Conservation (phyloP, 345 rosid genomes). For the Adansonia digitata region DNA sequence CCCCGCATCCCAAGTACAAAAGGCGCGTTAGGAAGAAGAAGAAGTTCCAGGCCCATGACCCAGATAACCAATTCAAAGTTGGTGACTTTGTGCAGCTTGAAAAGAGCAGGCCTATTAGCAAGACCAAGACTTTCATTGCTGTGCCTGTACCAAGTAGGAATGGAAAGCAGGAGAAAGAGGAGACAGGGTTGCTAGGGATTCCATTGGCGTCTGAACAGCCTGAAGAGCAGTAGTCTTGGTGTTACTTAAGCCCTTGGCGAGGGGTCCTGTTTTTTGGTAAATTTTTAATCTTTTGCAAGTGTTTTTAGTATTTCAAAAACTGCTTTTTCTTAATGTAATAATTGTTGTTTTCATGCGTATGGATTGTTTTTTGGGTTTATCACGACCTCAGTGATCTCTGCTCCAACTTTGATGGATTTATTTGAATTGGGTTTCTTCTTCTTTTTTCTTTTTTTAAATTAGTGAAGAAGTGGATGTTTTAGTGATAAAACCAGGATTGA, state of each 20-base stretch:
- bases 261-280: conserved; percentile 20
- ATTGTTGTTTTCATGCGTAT: not conserved
- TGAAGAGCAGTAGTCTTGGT: conserved; percentile 33
- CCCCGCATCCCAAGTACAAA: conserved; percentile 82
- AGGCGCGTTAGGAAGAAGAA: conserved; percentile 82
- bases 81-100: conserved; percentile 79
- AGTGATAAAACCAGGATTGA: not conserved
- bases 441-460: not conserved
- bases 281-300: conserved; percentile 8
- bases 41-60: conserved; percentile 94
- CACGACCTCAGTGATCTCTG: not conserved
- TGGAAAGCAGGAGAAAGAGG: conserved; percentile 23
- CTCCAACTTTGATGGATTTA: not conserved
- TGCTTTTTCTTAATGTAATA: not conserved
- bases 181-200: conserved; percentile 50
- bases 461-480: not conserved
- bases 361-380: conserved; percentile 1
- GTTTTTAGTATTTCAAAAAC: not conserved
- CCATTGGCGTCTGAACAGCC: conserved; percentile 65
- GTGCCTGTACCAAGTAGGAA: conserved; percentile 38
- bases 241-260: not conserved
- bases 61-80: conserved; percentile 66
- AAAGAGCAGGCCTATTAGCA: conserved; percentile 75
- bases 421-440: not conserved
- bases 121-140: conserved; percentile 71